Evolutionary conservation across 2,329 filamentous ascomycete genomes (phyloP).

Genomic region (Trichoderma lentiforme): DNA sequence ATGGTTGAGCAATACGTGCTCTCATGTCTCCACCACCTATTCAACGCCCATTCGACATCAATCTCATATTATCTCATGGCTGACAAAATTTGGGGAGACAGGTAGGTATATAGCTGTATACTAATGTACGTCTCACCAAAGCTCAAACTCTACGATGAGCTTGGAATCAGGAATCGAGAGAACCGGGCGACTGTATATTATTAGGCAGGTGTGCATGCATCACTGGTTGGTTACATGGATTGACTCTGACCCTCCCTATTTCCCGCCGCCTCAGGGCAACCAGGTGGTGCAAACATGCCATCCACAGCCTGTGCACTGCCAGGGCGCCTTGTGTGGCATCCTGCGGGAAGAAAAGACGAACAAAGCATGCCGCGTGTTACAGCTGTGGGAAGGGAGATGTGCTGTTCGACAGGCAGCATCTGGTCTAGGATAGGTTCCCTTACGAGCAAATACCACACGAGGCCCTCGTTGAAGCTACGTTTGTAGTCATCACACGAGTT

Average conservation of each 20-base stretch:
- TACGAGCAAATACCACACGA: background rate
- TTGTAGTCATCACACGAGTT: background rate
- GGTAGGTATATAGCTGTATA: background rate
- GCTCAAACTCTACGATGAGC: constrained; percentile 36
- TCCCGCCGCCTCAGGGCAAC: constrained; percentile 15
- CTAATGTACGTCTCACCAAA: constrained; percentile 23
- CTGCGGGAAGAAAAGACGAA: constrained; percentile 5
- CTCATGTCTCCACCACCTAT: too few relatives aligned
- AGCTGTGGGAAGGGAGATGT: background rate
- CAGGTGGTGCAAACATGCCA: constrained; percentile 16
- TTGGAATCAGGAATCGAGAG: constrained; percentile 35
- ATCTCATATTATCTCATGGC: too few relatives aligned
- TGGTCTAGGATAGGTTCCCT: background rate
- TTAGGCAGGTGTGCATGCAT: background rate
- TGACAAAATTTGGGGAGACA: too few relatives aligned
- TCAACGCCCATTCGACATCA: too few relatives aligned
- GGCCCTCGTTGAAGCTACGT: background rate
- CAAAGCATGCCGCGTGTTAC: constrained; percentile 10
- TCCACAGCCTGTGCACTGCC: background rate
- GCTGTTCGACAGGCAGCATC: background rate
- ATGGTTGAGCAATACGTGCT: too few relatives aligned
- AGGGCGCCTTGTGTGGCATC: background rate
- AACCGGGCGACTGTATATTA: constrained; percentile 23
- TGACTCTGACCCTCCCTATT: background rate
- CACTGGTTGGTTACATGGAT: background rate